Percentiles rank a stretch among this genome's conserved stretches.
Evolutionary conservation across 2,329 filamentous ascomycete species (phyloP).

Genomic region (Aspergillus texensis): DNA sequence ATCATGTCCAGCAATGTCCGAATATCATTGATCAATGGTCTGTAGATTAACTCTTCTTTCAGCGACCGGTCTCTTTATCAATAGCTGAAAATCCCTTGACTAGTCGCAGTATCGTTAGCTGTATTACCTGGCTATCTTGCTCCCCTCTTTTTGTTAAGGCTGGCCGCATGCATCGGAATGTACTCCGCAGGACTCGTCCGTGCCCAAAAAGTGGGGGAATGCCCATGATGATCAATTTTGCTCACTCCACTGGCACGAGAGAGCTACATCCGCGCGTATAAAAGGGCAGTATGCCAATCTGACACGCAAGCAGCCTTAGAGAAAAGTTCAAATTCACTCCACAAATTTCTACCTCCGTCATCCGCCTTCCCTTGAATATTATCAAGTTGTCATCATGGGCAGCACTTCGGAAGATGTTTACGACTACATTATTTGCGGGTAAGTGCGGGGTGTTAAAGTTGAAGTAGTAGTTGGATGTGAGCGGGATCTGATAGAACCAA

Average conservation of each 20-base stretch:
- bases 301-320: neutral
- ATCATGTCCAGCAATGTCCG: neutral
- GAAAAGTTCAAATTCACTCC: neutral
- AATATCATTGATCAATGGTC: neutral
- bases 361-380: neutral
- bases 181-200: neutral
- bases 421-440: slow-evolving; percentile 38
- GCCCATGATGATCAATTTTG: neutral
- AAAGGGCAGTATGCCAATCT: neutral
- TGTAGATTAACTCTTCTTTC: neutral
- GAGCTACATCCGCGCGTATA: neutral
- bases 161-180: neutral
- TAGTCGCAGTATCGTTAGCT: neutral
- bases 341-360: no score
- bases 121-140: neutral
- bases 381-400: neutral
- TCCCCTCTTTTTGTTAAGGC: neutral
- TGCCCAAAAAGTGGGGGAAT: neutral
- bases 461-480: neutral
- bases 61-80: neutral
- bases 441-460: neutral
- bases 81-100: neutral
- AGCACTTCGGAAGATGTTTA: slow-evolving; percentile 13
- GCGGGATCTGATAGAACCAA: neutral
- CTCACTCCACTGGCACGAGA: neutral